phyloP scores from a whole-genome alignment of 176 grass and related monocot species.

The Chloris gayana region DNA sequence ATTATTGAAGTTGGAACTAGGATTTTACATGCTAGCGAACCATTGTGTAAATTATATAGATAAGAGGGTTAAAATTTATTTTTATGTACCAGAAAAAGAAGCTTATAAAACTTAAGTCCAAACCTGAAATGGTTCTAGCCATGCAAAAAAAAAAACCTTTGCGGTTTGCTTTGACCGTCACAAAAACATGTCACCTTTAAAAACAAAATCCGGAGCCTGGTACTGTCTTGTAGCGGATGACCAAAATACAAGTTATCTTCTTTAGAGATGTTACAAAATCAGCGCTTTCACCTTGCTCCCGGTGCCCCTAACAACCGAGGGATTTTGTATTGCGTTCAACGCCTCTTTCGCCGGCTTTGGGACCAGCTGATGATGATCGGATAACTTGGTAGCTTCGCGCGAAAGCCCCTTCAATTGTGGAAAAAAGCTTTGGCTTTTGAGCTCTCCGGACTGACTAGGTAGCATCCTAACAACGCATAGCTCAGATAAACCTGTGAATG shows the following conservation, averaged over 20 bases:
- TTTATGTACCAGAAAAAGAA: background rate
- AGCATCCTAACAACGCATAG: background rate
- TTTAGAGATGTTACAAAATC: background rate
- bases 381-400: constrained; percentile 24
- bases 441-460: background rate
- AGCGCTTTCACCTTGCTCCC: constrained; percentile 23
- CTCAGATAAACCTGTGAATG: background rate
- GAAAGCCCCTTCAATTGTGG: constrained; percentile 2
- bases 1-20: too few relatives aligned
- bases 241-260: background rate
- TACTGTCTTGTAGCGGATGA: background rate
- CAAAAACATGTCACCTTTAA: background rate
- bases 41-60: too few relatives aligned
- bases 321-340: constrained; percentile 46
- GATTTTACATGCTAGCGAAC: too few relatives aligned
- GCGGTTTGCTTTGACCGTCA: background rate
- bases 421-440: background rate
- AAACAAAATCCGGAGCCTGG: background rate
- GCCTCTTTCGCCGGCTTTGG: constrained; percentile 23
- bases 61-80: too few relatives aligned
- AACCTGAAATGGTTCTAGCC: background rate
- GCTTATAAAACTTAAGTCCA: background rate
- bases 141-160: background rate
- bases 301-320: background rate
- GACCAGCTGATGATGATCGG: constrained; percentile 6